A percentile compares a stretch with the other conserved stretches of the same genome.
phyloP scores from a whole-genome alignment of 208 protist genomes.

The Naegleria lovaniensis region DNA sequence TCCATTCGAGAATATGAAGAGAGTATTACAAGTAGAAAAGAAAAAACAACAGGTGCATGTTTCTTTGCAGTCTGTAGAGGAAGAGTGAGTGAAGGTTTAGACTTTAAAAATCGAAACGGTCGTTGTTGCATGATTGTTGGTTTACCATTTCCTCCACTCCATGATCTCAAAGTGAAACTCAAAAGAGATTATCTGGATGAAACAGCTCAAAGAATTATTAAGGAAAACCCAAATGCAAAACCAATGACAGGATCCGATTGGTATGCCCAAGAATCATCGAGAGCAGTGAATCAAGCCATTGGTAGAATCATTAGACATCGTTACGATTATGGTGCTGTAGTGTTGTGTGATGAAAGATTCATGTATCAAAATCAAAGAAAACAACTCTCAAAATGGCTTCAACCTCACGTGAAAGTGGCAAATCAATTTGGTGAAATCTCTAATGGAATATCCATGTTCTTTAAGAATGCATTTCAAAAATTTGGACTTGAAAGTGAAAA shows the following conservation, averaged over 20 bases:
- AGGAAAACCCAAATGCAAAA: slow-evolving; percentile 24
- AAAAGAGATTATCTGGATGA: slow-evolving; percentile 57
- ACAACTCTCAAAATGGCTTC: slow-evolving; percentile 36
- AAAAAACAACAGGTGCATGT: slow-evolving; percentile 61
- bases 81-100: slow-evolving; percentile 87
- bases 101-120: slow-evolving; percentile 84
- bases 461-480: background rate
- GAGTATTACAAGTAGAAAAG: slow-evolving; percentile 15
- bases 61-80: slow-evolving; percentile 89
- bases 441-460: background rate
- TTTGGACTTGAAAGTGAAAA: slow-evolving; percentile 23
- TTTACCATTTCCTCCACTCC: slow-evolving; percentile 63
- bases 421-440: background rate
- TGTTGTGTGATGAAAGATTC: slow-evolving; percentile 89
- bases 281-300: slow-evolving; percentile 93
- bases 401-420: slow-evolving; percentile 24
- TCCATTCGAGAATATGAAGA: slow-evolving; percentile 23
- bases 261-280: slow-evolving; percentile 86
- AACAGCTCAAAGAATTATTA: background rate
- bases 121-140: slow-evolving; percentile 86
- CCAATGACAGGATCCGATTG: slow-evolving; percentile 76
- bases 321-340: slow-evolving; percentile 87
- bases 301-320: slow-evolving; percentile 93
- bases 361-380: background rate
- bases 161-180: slow-evolving; percentile 54